Evolutionary conservation across 2,329 filamentous ascomycete species (phyloP).

Genomic region (Ilyonectria mors-panacis): DNA sequence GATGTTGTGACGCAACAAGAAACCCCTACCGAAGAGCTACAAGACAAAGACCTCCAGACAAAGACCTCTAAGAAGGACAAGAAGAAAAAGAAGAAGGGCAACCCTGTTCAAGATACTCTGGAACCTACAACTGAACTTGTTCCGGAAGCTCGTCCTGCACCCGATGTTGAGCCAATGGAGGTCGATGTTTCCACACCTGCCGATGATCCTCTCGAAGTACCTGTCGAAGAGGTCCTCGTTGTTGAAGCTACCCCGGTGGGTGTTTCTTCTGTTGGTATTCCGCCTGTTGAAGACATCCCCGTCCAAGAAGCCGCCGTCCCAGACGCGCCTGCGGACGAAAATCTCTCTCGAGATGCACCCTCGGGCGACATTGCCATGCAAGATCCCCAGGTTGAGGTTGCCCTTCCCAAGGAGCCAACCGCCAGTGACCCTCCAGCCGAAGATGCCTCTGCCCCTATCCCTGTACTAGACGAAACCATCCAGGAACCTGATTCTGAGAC

Average conservation of each 20-base stretch:
- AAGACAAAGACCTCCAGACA: slow-evolving; percentile 17
- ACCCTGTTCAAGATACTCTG: background rate
- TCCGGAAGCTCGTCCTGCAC: background rate
- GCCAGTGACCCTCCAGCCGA: slow-evolving; percentile 3
- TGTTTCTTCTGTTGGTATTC: background rate
- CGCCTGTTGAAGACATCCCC: background rate
- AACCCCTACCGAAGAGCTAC: background rate
- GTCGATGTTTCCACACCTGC: slow-evolving; percentile 7
- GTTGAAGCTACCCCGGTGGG: background rate
- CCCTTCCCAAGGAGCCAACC: background rate
- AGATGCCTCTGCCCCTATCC: background rate
- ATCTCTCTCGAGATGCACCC: background rate
- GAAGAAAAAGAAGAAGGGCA: slow-evolving; percentile 37
- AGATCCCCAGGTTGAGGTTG: slow-evolving; percentile 5
- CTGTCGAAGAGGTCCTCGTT: background rate
- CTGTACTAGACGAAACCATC: slow-evolving; percentile 10
- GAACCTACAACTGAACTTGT: slow-evolving; percentile 1
- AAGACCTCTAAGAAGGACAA: slow-evolving; percentile 50
- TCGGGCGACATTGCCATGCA: background rate
- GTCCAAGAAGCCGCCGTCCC: background rate
- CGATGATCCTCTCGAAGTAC: background rate
- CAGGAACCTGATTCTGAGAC: slow-evolving; percentile 28
- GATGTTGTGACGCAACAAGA: background rate
- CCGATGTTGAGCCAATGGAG: slow-evolving; percentile 3
- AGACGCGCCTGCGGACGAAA: background rate